These are phyloP conservation scores for Candolleomyces eurysporus DNA, from an alignment of 768 basidiomycete species.

Conservation along the genomic window DNA sequence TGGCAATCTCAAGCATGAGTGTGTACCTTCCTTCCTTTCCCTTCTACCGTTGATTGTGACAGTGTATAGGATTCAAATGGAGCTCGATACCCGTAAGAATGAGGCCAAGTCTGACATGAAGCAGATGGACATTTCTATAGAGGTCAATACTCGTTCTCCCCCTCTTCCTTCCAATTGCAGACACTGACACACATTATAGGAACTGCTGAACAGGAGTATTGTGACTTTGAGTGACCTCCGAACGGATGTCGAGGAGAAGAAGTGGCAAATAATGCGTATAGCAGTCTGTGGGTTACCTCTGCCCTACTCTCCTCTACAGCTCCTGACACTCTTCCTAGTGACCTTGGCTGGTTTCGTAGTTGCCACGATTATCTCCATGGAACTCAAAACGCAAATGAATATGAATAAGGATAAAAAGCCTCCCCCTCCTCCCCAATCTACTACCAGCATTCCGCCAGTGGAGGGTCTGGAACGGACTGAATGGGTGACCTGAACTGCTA, in stretches of 20 bases:
- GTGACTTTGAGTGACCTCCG: conserved; percentile 75
- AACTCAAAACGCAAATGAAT: conserved; percentile 46
- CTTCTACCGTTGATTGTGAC: conserved; percentile 6
- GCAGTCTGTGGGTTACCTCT: conserved; percentile 60
- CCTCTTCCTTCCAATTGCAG: neutral
- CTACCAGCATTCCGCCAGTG: conserved; percentile 24
- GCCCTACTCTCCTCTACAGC: neutral
- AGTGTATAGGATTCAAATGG: conserved; percentile 85
- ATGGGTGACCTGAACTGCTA: neutral
- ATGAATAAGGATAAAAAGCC: conserved; percentile 19
- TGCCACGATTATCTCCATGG: conserved; percentile 70
- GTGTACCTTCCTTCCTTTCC: conserved; percentile 27
- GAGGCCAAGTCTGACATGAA: conserved; percentile 85
- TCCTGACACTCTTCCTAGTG: conserved; percentile 33
- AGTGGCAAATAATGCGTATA: conserved; percentile 86
- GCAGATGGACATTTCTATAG: conserved; percentile 79
- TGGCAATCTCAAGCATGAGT: conserved; percentile 90
- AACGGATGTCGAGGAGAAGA: conserved; percentile 79
- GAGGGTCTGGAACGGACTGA: neutral
- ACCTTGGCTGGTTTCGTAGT: conserved; percentile 65
- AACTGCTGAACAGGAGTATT: conserved; percentile 71
- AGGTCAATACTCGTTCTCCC: conserved; percentile 43
- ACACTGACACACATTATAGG: conserved; percentile 37
- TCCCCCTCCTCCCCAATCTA: conserved; percentile 22
- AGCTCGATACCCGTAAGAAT: conserved; percentile 90